These are phyloP conservation scores for Pythium phragmitis DNA, from an alignment of 352 stramenopile genomes.

Conservation along the genomic window DNA sequence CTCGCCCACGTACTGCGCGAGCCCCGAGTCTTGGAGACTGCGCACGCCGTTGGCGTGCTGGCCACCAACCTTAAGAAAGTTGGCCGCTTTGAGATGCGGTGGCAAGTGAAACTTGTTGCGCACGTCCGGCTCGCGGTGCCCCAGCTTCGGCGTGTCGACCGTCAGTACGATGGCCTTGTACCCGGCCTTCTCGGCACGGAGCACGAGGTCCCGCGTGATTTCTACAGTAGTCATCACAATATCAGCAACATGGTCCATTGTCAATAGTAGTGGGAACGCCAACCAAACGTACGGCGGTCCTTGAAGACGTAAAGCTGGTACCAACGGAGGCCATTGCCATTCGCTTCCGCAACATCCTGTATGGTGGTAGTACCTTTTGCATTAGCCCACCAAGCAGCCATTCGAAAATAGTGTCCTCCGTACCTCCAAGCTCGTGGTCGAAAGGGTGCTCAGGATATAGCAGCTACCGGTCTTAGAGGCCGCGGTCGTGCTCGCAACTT, in stretches of 20 bases:
- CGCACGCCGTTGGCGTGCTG: constrained; percentile 62
- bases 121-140: constrained; percentile 94
- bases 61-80: constrained; percentile 48
- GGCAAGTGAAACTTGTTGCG: constrained; percentile 91
- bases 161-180: constrained; percentile 95
- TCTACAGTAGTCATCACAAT: constrained; percentile 47
- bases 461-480: constrained; percentile 84
- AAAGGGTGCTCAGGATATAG: constrained; percentile 93
- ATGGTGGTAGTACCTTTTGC: background rate
- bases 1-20: constrained; percentile 63
- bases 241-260: background rate
- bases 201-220: constrained; percentile 90
- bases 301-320: constrained; percentile 98
- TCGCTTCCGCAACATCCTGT: constrained; percentile 28
- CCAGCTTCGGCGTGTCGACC: constrained; percentile 95
- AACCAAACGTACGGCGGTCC: constrained; percentile 49
- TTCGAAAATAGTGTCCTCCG: no score
- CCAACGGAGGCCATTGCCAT: constrained; percentile 85
- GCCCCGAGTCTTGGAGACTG: constrained; percentile 47
- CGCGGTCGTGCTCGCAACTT: constrained; percentile 84
- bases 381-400: background rate
- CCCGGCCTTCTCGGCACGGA: constrained; percentile 90
- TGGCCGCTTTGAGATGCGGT: constrained; percentile 47
- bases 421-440: constrained; percentile 89
- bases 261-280: background rate